Evolutionary conservation across 352 stramenopile species (phyloP).

Genomic region (Pythium vanterpoolii): DNA sequence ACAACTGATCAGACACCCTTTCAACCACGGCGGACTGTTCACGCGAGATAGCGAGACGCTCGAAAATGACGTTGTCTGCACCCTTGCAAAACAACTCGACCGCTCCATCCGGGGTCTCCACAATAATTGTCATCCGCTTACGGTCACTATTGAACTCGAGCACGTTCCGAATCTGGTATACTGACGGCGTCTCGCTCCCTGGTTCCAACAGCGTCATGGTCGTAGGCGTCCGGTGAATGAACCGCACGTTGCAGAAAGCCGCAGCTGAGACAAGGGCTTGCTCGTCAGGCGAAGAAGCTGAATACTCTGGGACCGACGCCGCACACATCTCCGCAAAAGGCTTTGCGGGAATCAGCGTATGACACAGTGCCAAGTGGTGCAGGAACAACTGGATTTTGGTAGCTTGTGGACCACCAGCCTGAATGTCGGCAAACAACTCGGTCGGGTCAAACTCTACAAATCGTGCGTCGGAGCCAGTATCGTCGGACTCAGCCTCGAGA

Average conservation of each 20-base stretch:
- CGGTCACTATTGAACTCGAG: constrained; percentile 97
- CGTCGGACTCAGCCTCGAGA: constrained; percentile 26
- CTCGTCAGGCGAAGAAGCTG: constrained; percentile 78
- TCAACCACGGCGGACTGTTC: constrained; percentile 23
- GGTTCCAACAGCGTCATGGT: constrained; percentile 52
- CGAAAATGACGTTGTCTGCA: constrained; percentile 79
- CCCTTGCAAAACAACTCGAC: constrained; percentile 78
- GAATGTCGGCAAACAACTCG: constrained; percentile 59
- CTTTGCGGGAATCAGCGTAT: constrained; percentile 76
- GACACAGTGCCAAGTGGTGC: constrained; percentile 74
- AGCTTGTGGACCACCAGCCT: constrained; percentile 32
- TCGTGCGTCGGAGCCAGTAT: background rate
- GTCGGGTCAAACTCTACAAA: constrained; percentile 76
- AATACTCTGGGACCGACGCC: constrained; percentile 71
- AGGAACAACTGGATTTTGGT: constrained; percentile 57
- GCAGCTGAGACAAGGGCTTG: constrained; percentile 74
- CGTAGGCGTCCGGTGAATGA: constrained; percentile 69
- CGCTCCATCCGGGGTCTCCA: constrained; percentile 64
- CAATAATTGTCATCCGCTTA: constrained; percentile 97
- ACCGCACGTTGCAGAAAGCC: constrained; percentile 73
- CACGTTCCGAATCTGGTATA: constrained; percentile 91
- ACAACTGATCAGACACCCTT: constrained; percentile 52
- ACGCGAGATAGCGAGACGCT: constrained; percentile 36
- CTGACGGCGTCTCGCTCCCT: constrained; percentile 27
- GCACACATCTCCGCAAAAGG: constrained; percentile 69